phyloP scores from a whole-genome alignment of 2,329 filamentous ascomycete genomes.

The Huntiella bhutanensis region DNA sequence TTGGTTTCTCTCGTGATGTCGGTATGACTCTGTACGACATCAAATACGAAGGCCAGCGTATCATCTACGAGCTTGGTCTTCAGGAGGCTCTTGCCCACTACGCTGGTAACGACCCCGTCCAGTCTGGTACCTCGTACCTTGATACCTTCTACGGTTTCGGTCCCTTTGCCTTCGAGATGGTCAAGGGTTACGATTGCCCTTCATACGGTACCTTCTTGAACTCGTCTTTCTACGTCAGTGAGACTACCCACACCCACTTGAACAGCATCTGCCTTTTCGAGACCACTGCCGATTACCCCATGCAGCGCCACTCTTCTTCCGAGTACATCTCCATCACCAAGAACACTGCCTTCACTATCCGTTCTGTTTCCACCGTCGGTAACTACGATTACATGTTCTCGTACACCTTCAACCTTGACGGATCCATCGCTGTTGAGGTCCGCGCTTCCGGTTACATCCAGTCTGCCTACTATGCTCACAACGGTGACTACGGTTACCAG shows the following conservation, averaged over 20 bases:
- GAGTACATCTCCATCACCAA: constrained; percentile 16
- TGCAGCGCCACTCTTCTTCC: constrained; percentile 19
- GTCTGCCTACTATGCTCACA: constrained; percentile 18
- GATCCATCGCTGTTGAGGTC: constrained; percentile 21
- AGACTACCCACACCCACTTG: constrained; percentile 16
- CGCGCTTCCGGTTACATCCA: constrained; percentile 22
- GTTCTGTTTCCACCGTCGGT: constrained; percentile 18
- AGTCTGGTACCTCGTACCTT: constrained; percentile 24
- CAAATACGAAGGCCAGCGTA: constrained; percentile 28
- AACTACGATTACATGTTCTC: constrained; percentile 26
- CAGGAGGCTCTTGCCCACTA: constrained; percentile 36
- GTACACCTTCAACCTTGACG: constrained; percentile 20
- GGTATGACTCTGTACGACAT: constrained; percentile 31
- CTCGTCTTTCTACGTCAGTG: constrained; percentile 17
- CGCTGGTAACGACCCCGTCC: constrained; percentile 27
- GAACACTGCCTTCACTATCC: constrained; percentile 15
- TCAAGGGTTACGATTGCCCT: constrained; percentile 25
- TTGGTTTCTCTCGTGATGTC: constrained; percentile 24
- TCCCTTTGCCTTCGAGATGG: constrained; percentile 19
- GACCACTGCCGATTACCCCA: constrained; percentile 19
- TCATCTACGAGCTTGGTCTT: constrained; percentile 32
- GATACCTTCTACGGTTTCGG: constrained; percentile 23
- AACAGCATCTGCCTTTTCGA: constrained; percentile 24
- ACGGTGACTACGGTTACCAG: constrained; percentile 19
- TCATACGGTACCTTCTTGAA: constrained; percentile 21